Percentiles rank a stretch among this genome's conserved stretches.
Conservation (phyloP, 116 monocot species). For the Papilionanthe hybrid region DNA sequence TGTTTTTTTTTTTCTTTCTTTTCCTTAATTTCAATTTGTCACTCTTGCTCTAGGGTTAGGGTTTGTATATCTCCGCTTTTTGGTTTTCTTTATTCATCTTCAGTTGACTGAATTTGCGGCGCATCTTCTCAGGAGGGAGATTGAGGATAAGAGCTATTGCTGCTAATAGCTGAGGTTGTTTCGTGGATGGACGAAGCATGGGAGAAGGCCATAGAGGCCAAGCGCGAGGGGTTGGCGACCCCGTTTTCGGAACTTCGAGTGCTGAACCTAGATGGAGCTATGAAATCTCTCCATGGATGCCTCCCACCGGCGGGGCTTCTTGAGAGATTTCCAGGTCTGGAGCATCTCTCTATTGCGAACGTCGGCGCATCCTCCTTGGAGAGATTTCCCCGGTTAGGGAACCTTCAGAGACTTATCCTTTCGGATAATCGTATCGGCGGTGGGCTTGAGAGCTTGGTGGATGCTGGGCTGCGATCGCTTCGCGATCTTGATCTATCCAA, state of each 20-base stretch:
- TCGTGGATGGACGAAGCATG: slow-evolving; percentile 72
- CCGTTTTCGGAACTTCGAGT: slow-evolving; percentile 34
- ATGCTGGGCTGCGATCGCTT: slow-evolving; percentile 76
- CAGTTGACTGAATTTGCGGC: too few species aligned
- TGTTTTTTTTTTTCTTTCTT: too few species aligned
- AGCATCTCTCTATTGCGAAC: slow-evolving; percentile 89
- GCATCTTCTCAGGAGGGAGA: too few species aligned
- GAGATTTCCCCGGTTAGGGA: slow-evolving; percentile 65
- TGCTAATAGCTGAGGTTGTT: too few species aligned
- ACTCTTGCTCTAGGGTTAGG: too few species aligned
- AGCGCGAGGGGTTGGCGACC: slow-evolving; percentile 38
- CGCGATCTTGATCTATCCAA: slow-evolving; percentile 91
- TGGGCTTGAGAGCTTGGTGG: slow-evolving; percentile 81
- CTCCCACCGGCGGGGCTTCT: slow-evolving; percentile 68
- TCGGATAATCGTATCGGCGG: slow-evolving; percentile 93
- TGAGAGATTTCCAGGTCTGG: slow-evolving; percentile 59
- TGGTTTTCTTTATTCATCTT: too few species aligned
- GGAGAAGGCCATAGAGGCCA: slow-evolving; percentile 87
- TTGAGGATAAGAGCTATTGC: not conserved
- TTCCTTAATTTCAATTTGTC: too few species aligned
- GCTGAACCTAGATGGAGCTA: slow-evolving; percentile 82
- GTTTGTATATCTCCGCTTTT: too few species aligned
- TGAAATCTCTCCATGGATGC: slow-evolving; percentile 77
- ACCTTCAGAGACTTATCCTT: slow-evolving; percentile 76
- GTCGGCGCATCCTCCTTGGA: slow-evolving; percentile 83